Percentiles rank a stretch among this genome's conserved stretches.
These are phyloP conservation scores for Aschersonia sp. DNA, from an alignment of 2,329 filamentous ascomycete species.

Conservation along the genomic window DNA sequence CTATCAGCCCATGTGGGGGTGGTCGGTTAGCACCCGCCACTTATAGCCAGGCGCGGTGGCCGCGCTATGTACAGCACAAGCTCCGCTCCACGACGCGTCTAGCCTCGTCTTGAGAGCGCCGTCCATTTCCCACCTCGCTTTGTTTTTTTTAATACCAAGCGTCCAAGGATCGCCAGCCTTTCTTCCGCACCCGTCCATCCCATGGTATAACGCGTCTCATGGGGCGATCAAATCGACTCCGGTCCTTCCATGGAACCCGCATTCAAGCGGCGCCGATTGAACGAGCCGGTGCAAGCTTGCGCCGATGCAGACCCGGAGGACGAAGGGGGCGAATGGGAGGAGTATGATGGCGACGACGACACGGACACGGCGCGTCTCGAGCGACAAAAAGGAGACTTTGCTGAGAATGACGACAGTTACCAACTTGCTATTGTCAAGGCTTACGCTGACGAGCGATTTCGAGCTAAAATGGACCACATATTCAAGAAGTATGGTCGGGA, in stretches of 20 bases:
- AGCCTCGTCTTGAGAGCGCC: too few species aligned
- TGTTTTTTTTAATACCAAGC: background rate
- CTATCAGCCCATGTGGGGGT: too few species aligned
- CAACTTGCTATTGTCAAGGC: conserved; percentile 47
- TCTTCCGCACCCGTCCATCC: too few species aligned
- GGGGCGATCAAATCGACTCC: background rate
- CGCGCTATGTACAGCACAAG: background rate
- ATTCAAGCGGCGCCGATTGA: conserved; percentile 45
- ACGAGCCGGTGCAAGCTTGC: conserved; percentile 19
- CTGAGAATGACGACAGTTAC: conserved; percentile 35
- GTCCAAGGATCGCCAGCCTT: background rate
- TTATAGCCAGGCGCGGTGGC: background rate
- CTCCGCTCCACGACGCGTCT: conserved; percentile 5
- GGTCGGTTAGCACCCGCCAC: background rate
- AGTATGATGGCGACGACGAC: conserved; percentile 20
- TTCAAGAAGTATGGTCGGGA: conserved; percentile 79
- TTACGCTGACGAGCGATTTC: conserved; percentile 56
- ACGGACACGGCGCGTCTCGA: conserved; percentile 33
- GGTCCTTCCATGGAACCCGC: conserved; percentile 36
- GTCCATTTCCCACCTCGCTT: too few species aligned
- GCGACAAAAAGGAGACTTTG: conserved; percentile 27
- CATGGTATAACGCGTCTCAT: conserved; percentile 1
- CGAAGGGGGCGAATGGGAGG: conserved; percentile 2
- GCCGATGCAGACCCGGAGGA: background rate
- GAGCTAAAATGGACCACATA: conserved; percentile 74